Percentiles rank a stretch among this genome's conserved stretches.
Conservation (phyloP, 331 rosid species). For the Malus hybrid region DNA sequence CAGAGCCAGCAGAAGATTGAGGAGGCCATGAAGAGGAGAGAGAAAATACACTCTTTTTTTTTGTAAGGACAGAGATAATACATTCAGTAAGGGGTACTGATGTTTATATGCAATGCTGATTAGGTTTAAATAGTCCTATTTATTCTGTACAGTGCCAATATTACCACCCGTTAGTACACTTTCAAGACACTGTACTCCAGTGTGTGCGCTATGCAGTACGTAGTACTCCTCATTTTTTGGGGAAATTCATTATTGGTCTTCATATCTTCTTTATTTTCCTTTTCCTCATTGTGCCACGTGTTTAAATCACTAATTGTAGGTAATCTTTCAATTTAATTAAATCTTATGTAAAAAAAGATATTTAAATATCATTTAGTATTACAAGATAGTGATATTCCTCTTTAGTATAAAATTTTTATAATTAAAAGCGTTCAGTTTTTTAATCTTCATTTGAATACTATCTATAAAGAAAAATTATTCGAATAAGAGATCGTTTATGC, state of each 20-base stretch:
- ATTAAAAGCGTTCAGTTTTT: too few species aligned
- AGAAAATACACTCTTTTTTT: too few species aligned
- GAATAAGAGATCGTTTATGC: too few species aligned
- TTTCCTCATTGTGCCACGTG: neutral
- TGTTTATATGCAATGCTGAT: neutral
- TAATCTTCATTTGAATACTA: neutral
- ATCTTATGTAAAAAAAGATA: too few species aligned
- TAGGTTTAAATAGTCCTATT: neutral
- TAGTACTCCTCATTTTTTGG: neutral
- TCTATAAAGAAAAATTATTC: too few species aligned
- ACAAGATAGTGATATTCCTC: too few species aligned
- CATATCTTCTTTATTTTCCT: too few species aligned
- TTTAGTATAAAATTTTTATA: too few species aligned
- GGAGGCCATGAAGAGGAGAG: neutral
- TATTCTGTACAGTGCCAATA: neutral
- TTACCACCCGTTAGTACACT: neutral
- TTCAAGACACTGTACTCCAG: neutral
- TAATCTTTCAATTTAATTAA: too few species aligned
- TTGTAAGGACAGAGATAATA: neutral
- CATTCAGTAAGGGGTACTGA: neutral
- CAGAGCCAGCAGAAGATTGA: neutral
- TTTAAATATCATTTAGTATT: too few species aligned
- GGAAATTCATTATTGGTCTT: neutral
- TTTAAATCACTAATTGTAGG: neutral
- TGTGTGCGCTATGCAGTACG: neutral